Evolutionary conservation across 768 basidiomycete genomes (phyloP).

Genomic region (Russula griseocarnosa): DNA sequence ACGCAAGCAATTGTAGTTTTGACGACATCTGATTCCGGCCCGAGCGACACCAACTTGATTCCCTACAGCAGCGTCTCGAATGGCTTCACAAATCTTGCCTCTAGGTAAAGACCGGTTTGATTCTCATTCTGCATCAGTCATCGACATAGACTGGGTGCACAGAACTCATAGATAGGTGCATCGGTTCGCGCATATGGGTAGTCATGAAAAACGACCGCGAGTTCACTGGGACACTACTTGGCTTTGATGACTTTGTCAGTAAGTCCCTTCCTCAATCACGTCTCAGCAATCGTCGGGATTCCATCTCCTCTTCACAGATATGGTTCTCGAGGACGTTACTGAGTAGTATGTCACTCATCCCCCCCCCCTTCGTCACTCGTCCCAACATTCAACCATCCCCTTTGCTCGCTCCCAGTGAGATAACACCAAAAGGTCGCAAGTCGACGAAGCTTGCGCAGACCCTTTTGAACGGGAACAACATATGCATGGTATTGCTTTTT

Average conservation of each 20-base stretch:
- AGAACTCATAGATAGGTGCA: conserved; percentile 97
- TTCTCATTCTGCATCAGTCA: background rate
- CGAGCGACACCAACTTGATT: background rate
- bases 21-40: conserved; percentile 3
- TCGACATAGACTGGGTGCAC: conserved; percentile 11
- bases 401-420: conserved; percentile 54
- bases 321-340: conserved; percentile 94
- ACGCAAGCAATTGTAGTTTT: conserved; percentile 23
- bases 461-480: conserved; percentile 89
- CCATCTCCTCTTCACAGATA: conserved; percentile 47
- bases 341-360: conserved; percentile 68
- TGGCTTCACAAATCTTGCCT: conserved; percentile 95
- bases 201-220: conserved; percentile 98
- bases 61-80: conserved; percentile 33
- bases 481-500: conserved; percentile 70
- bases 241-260: conserved; percentile 99
- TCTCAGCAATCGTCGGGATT: background rate
- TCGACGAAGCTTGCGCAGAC: conserved; percentile 83
- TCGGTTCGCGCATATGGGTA: conserved; percentile 96
- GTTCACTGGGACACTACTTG: conserved; percentile 90
- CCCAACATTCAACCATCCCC: background rate
- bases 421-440: conserved; percentile 75
- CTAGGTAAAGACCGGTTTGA: conserved; percentile 50
- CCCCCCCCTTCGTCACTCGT: background rate
- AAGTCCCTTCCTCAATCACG: conserved; percentile 47